Percentiles rank a stretch among this genome's conserved stretches.
Conservation (phyloP, 768 basidiomycete species). For the Lactifluus volemus region DNA sequence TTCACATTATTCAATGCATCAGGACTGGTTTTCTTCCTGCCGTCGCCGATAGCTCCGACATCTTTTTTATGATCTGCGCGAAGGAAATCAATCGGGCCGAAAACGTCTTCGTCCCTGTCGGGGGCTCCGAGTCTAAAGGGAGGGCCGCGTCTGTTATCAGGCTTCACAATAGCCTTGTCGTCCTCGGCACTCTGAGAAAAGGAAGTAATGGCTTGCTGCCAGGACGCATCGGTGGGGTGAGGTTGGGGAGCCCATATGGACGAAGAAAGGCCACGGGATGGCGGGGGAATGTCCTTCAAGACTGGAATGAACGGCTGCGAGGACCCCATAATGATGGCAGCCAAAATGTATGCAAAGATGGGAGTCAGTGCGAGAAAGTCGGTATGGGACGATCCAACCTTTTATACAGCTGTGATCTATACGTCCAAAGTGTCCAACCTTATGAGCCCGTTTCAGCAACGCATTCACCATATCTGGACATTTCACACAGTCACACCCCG, state of each 20-base stretch:
- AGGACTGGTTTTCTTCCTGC: constrained; percentile 54
- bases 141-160: constrained; percentile 24
- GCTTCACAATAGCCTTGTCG: constrained; percentile 22
- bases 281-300: constrained; percentile 12
- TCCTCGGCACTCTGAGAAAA: constrained; percentile 40
- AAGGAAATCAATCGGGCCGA: constrained; percentile 43
- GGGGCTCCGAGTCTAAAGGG: constrained; percentile 21
- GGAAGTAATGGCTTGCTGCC: constrained; percentile 59
- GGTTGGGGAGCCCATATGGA: constrained; percentile 85
- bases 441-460: constrained; percentile 6
- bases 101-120: constrained; percentile 52
- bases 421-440: constrained; percentile 5
- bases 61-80: constrained; percentile 34
- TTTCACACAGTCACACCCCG: constrained; percentile 17
- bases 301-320: constrained; percentile 18
- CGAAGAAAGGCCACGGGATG: constrained; percentile 20
- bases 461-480: constrained; percentile 11
- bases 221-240: constrained; percentile 53
- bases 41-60: constrained; percentile 75
- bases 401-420: constrained; percentile 15
- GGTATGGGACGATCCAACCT: constrained; percentile 8
- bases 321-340: constrained; percentile 15
- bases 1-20: constrained; percentile 48
- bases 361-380: constrained; percentile 11
- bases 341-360: constrained; percentile 1